These are phyloP conservation scores for Silene latifolia DNA, from an alignment of 148 eudicot species.

Conservation along the genomic window DNA sequence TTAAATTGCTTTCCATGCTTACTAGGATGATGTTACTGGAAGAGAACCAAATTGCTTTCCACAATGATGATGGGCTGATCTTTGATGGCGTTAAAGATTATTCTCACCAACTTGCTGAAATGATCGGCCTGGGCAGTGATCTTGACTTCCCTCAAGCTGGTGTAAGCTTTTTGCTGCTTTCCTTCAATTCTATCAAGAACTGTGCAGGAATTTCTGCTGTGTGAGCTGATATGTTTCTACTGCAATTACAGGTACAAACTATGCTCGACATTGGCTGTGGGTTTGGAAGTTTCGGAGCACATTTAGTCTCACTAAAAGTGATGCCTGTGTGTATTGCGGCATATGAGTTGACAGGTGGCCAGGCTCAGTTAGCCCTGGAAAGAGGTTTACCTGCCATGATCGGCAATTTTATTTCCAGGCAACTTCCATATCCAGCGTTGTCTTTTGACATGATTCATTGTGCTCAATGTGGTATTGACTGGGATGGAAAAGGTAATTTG, in stretches of 20 bases:
- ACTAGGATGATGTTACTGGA: slow-evolving; percentile 85
- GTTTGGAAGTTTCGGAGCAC: slow-evolving; percentile 95
- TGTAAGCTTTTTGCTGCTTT: slow-evolving; percentile 42
- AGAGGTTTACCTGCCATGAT: slow-evolving; percentile 96
- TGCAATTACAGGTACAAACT: slow-evolving; percentile 55
- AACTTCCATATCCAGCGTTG: slow-evolving; percentile 90
- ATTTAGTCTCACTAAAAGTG: slow-evolving; percentile 69
- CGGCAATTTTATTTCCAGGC: slow-evolving; percentile 75
- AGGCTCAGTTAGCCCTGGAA: slow-evolving; percentile 88
- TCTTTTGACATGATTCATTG: slow-evolving; percentile 95
- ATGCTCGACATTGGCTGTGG: slow-evolving; percentile 95
- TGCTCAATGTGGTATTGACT: slow-evolving; percentile 86
- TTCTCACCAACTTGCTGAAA: slow-evolving; percentile 83
- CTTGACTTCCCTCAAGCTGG: slow-evolving; percentile 71
- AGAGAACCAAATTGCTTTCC: slow-evolving; percentile 95
- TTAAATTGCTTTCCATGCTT: not conserved
- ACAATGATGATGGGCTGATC: slow-evolving; percentile 78
- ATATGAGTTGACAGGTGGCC: slow-evolving; percentile 90
- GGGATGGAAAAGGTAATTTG: slow-evolving; percentile 82
- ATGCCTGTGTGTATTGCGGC: slow-evolving; percentile 82
- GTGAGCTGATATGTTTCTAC: slow-evolving; percentile 12
- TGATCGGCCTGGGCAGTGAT: slow-evolving; percentile 84
- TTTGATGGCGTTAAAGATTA: slow-evolving; percentile 92
- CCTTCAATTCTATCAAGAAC: not conserved
- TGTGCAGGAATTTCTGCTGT: not conserved